Evolutionary conservation across 208 protist species (phyloP), one percentile per base, ranked within the genome.

Genomic region (Trypanosoma rangeli): DNA sequence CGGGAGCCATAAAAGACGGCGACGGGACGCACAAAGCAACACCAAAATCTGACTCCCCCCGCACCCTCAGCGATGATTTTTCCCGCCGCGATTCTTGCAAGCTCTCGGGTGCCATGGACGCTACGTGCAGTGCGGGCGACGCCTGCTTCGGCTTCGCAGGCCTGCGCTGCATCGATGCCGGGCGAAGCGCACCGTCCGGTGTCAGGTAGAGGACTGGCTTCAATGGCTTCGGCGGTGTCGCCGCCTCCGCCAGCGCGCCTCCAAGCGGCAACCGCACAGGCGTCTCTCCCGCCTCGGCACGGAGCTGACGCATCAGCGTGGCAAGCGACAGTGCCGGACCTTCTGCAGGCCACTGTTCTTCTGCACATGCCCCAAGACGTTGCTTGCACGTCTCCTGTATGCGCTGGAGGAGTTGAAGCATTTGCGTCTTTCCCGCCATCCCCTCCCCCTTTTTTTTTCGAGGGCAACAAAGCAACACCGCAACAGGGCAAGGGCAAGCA

Each of bases 131-230:
- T n/a, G 5, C 55, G 2, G 31, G n/a, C 0, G 22, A 29, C 0
- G 3, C 31, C 31, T 18, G 20, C 1, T 22, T 39, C 28, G 26
- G 7, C 22, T 35, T 22, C 28, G 42, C 0, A 42, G 16, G 10
- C 35, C 28, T 62, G 35, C 24, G 29, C 18, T 16, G 33, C 33
- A 3, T 8, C 15, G 63, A 57, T 8, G 63, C 64, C 18, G 50
- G 22, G n/a, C 33, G 64, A 48, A 68, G 64, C 7, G 52, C 50
- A 9, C 64, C 64, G 35, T 68, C 64, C 3, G 64, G 64, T 15
- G 64, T 68, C 18, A 50, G 33, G 26, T 60, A 68, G 0, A 68
- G 26, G 58, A 68, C n/a, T 8, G 64, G 64, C 26, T 46, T 53
- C 20, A 49, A 31, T 39, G 13, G 37, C 60, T 31, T 44, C 22